phyloP scores from a whole-genome alignment of 352 stramenopile genomes.

The Phytophthora quininea region DNA sequence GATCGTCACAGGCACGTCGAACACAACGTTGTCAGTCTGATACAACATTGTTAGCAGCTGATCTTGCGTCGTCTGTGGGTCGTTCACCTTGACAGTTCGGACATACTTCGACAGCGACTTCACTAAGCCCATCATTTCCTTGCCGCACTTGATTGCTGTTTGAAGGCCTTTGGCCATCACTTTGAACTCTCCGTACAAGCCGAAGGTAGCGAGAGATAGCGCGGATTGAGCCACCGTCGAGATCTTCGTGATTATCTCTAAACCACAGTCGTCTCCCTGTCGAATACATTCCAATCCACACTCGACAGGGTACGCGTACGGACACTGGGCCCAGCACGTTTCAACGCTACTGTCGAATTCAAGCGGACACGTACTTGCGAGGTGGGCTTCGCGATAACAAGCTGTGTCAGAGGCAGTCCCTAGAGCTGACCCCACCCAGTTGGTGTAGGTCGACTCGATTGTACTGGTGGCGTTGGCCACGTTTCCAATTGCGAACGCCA shows the following conservation, averaged over 20 bases:
- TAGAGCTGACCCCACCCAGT: slow-evolving; percentile 39
- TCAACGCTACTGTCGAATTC: slow-evolving; percentile 37
- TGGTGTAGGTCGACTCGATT: slow-evolving; percentile 37
- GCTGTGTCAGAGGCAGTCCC: slow-evolving; percentile 24
- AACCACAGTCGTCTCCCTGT: slow-evolving; percentile 48
- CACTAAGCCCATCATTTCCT: slow-evolving; percentile 44
- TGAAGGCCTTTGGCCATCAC: slow-evolving; percentile 37
- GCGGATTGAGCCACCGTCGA: slow-evolving; percentile 26
- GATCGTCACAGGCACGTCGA: slow-evolving; percentile 55
- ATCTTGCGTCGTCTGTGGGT: slow-evolving; percentile 38
- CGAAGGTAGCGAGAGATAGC: slow-evolving; percentile 32
- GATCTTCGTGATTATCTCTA: slow-evolving; percentile 42
- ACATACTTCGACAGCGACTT: slow-evolving; percentile 44
- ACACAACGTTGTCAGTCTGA: slow-evolving; percentile 50
- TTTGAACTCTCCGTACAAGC: slow-evolving; percentile 37
- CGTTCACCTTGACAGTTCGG: slow-evolving; percentile 33
- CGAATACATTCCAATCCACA: slow-evolving; percentile 54
- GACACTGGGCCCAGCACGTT: slow-evolving; percentile 50
- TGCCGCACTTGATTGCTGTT: slow-evolving; percentile 41
- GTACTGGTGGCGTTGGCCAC: slow-evolving; percentile 30
- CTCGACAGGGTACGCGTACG: slow-evolving; percentile 38
- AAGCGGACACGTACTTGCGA: slow-evolving; percentile 35
- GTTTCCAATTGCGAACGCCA: slow-evolving; percentile 9
- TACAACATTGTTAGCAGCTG: slow-evolving; percentile 46
- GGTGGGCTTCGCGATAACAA: slow-evolving; percentile 44